Conservation (phyloP, 2,329 filamentous ascomycete species). For the Chaetomium globosum region DNA sequence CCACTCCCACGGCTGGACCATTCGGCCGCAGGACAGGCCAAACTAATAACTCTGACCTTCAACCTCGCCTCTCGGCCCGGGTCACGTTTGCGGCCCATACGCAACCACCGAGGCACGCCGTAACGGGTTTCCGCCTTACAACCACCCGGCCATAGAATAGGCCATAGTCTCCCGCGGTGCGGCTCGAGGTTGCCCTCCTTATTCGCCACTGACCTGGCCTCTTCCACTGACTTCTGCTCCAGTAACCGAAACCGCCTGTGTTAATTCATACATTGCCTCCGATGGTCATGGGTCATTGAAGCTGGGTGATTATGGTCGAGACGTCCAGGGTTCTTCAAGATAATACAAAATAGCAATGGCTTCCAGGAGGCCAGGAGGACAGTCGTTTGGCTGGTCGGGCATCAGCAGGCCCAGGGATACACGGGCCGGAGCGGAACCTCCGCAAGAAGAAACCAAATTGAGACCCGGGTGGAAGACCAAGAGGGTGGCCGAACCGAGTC, state of each 20-base stretch:
- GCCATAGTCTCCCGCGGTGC: background rate
- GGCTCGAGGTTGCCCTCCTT: slow-evolving; percentile 18
- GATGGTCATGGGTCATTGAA: slow-evolving; percentile 25
- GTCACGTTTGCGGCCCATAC: slow-evolving; percentile 23
- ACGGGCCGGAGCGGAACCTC: slow-evolving; percentile 20
- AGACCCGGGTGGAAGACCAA: slow-evolving; percentile 25
- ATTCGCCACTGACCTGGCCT: slow-evolving; percentile 4
- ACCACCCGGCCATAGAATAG: slow-evolving; percentile 21
- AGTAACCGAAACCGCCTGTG: background rate
- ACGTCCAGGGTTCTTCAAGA: slow-evolving; percentile 21
- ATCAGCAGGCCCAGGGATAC: slow-evolving; percentile 24
- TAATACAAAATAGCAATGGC: slow-evolving; percentile 36
- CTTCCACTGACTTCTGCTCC: slow-evolving; percentile 1
- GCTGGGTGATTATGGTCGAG: slow-evolving; percentile 33
- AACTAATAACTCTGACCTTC: slow-evolving; percentile 15
- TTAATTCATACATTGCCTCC: slow-evolving; percentile 5
- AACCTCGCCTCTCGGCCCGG: slow-evolving; percentile 9
- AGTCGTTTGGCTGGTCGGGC: slow-evolving; percentile 32
- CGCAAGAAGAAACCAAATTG: slow-evolving; percentile 20
- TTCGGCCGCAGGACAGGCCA: slow-evolving; percentile 21
- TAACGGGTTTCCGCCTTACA: slow-evolving; percentile 21
- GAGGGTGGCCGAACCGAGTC: slow-evolving; percentile 25
- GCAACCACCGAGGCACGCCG: slow-evolving; percentile 23
- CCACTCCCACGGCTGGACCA: slow-evolving; percentile 19
- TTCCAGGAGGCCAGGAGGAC: slow-evolving; percentile 34